phyloP scores from a whole-genome alignment of 768 basidiomycete genomes.

The Leccinellum albellum region DNA sequence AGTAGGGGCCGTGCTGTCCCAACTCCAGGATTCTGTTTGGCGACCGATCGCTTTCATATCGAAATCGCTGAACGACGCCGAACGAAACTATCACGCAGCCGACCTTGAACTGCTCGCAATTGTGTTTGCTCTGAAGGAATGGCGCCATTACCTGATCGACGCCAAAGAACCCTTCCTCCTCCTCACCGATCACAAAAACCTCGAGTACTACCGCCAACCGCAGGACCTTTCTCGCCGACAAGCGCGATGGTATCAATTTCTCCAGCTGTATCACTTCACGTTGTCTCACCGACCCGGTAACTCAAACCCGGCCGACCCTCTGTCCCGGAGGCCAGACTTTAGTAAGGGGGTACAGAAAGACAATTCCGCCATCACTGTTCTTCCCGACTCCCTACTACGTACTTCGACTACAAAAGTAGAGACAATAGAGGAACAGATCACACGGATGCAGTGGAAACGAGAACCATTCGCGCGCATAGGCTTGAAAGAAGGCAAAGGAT shows the following conservation, averaged over 20 bases:
- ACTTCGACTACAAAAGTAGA: not conserved
- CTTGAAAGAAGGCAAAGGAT: too few relatives aligned
- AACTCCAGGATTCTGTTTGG: not conserved
- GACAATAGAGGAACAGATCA: not conserved
- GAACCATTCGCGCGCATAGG: not conserved
- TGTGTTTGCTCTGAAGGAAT: not conserved
- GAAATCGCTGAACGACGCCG: not conserved
- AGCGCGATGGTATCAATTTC: not conserved
- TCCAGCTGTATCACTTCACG: not conserved
- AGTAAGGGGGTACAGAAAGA: not conserved
- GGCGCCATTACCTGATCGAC: not conserved
- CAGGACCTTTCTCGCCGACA: not conserved
- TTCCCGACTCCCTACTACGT: not conserved
- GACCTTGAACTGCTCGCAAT: not conserved
- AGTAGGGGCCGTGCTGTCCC: not conserved
- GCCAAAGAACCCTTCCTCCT: slow-evolving; percentile 14
- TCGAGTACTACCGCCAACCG: slow-evolving; percentile 34
- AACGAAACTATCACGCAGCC: slow-evolving; percentile 1
- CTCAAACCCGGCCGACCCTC: not conserved
- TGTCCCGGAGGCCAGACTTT: slow-evolving; percentile 2
- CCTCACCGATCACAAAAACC: slow-evolving; percentile 37
- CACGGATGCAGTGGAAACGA: not conserved
- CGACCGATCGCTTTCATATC: not conserved
- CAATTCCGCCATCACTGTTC: not conserved
- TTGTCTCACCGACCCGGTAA: not conserved